phyloP scores from a whole-genome alignment of 805 yeast genomes.

The Yarrowia hollandica region DNA sequence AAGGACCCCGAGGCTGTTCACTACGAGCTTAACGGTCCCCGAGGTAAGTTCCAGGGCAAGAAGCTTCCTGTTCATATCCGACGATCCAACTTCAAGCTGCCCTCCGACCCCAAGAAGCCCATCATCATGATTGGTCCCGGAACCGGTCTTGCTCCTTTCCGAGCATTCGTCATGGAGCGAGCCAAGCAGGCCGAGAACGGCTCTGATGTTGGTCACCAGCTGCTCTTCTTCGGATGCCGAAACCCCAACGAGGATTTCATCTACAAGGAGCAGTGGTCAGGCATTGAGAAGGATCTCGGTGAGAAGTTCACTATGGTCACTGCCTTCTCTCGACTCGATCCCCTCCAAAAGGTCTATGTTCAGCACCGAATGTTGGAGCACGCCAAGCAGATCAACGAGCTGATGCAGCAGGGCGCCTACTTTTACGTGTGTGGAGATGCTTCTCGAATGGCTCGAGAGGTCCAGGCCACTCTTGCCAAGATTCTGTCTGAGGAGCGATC shows the following conservation, averaged over 20 bases:
- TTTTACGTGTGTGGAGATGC: constrained; percentile 98
- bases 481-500: constrained; percentile 64
- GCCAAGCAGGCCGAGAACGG: constrained; percentile 55
- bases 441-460: constrained; percentile 91
- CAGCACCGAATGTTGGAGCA: constrained; percentile 67
- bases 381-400: constrained; percentile 52
- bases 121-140: constrained; percentile 96
- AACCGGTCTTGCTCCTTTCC: constrained; percentile 97
- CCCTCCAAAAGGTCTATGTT: constrained; percentile 66
- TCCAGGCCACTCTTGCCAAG: constrained; percentile 63
- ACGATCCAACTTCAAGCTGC: constrained; percentile 91
- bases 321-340: constrained; percentile 80
- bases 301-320: constrained; percentile 53
- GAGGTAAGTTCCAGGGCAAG: constrained; percentile 50
- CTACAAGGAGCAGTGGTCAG: constrained; percentile 82
- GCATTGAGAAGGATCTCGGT: constrained; percentile 32
- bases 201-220: constrained; percentile 63
- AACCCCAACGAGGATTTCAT: constrained; percentile 74
- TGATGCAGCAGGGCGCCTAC: constrained; percentile 70
- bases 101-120: constrained; percentile 79
- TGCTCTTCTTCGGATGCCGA: constrained; percentile 89
- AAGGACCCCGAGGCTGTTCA: constrained; percentile 47
- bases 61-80: constrained; percentile 90
- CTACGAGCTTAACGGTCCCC: constrained; percentile 84
- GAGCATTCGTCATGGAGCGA: constrained; percentile 91